Conservation (phyloP, 1,139 yeast genomes). For the Diutina ranongensis region DNA sequence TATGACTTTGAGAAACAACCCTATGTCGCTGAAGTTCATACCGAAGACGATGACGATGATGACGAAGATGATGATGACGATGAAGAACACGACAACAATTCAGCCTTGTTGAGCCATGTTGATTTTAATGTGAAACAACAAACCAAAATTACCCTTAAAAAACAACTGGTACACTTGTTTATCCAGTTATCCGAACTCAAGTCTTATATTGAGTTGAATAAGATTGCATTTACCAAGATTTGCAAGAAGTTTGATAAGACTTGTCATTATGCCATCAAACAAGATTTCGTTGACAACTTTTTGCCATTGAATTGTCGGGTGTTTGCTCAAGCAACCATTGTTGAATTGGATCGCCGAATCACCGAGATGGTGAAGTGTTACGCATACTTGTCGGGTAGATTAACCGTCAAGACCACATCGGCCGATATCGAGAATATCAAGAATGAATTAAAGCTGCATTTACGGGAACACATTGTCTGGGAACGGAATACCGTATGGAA, state of each 20-base stretch:
- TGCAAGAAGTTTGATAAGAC: conserved; percentile 86
- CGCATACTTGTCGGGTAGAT: conserved; percentile 26
- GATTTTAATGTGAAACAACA: conserved; percentile 41
- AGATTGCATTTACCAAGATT: conserved; percentile 81
- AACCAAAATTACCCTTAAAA: conserved; percentile 53
- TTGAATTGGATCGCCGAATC: conserved; percentile 33
- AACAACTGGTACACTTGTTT: conserved; percentile 53
- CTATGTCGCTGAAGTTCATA: conserved; percentile 14
- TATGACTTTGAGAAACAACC: conserved; percentile 12
- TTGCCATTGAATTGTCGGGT: conserved; percentile 31
- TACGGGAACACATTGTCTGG: conserved; percentile 91
- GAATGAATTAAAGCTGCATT: conserved; percentile 58
- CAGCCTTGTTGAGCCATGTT: conserved; percentile 31
- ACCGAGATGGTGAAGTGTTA: conserved; percentile 40
- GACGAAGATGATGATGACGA: conserved; percentile 31
- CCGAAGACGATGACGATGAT: conserved; percentile 28
- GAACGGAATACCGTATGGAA: conserved; percentile 96
- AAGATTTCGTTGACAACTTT: conserved; percentile 36
- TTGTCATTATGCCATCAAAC: conserved; percentile 47
- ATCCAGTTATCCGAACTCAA: conserved; percentile 75
- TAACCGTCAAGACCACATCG: conserved; percentile 17
- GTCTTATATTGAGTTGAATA: conserved; percentile 71
- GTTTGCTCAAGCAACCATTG: conserved; percentile 35
- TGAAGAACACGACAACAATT: conserved; percentile 17
- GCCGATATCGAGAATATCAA: conserved; percentile 40